Conservation (phyloP, 2,329 filamentous ascomycete genomes). For the Dactylellina parvicollis region DNA sequence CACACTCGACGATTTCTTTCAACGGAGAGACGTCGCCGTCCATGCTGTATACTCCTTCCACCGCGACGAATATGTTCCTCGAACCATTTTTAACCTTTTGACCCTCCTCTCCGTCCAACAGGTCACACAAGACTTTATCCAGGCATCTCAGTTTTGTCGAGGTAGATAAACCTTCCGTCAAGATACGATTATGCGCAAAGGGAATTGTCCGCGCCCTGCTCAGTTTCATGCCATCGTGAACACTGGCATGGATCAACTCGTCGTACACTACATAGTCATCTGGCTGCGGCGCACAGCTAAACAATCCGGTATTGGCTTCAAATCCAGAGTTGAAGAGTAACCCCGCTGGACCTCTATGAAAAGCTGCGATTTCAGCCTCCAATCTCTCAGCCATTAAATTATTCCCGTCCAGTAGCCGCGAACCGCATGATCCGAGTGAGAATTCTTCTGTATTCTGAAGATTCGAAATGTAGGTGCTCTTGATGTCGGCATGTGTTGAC, state of each 20-base stretch:
- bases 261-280: slow-evolving; percentile 76
- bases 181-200: slow-evolving; percentile 70
- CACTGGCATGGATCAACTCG: slow-evolving; percentile 79
- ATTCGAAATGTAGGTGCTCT: slow-evolving; percentile 44
- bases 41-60: slow-evolving; percentile 83
- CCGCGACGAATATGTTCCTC: slow-evolving; percentile 72
- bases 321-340: slow-evolving; percentile 71
- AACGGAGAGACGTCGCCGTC: slow-evolving; percentile 78
- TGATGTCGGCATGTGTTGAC: slow-evolving; percentile 61
- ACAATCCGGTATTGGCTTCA: slow-evolving; percentile 73
- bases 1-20: slow-evolving; percentile 68
- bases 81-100: slow-evolving; percentile 59
- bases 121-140: slow-evolving; percentile 57
- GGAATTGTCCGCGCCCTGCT: slow-evolving; percentile 65
- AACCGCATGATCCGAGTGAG: slow-evolving; percentile 66
- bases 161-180: slow-evolving; percentile 55
- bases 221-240: slow-evolving; percentile 78
- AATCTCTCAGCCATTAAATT: slow-evolving; percentile 63
- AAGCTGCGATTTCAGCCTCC: slow-evolving; percentile 65
- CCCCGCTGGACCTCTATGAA: slow-evolving; percentile 64
- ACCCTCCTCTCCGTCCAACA: slow-evolving; percentile 61
- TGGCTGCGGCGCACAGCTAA: slow-evolving; percentile 70
- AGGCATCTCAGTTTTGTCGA: slow-evolving; percentile 56
- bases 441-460: slow-evolving; percentile 54
- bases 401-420: slow-evolving; percentile 68